phyloP scores from a whole-genome alignment of 1,284 basidiomycete species.

The Porphyrellus sp. region DNA sequence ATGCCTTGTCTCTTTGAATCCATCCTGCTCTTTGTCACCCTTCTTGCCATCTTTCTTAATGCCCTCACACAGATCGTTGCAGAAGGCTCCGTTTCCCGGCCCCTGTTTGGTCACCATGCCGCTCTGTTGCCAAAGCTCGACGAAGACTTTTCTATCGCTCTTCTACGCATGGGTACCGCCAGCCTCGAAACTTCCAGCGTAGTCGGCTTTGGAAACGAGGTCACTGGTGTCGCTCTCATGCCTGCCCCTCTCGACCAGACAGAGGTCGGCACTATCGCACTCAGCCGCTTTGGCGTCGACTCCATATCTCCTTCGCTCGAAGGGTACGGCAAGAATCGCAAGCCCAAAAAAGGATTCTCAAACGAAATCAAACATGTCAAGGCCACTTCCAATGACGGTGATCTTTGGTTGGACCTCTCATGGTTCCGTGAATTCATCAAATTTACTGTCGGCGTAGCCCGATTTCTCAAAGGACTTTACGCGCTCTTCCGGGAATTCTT shows the following conservation, averaged over 20 bases:
- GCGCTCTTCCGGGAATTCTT: slow-evolving; percentile 25
- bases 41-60: slow-evolving; percentile 57
- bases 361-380: slow-evolving; percentile 51
- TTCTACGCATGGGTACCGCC: slow-evolving; percentile 68
- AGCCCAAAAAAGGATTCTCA: slow-evolving; percentile 37
- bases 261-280: slow-evolving; percentile 36
- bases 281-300: slow-evolving; percentile 44
- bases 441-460: slow-evolving; percentile 37
- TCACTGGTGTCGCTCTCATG: slow-evolving; percentile 47
- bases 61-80: slow-evolving; percentile 61
- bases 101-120: slow-evolving; percentile 46
- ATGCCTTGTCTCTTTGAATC: slow-evolving; percentile 70
- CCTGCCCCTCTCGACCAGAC: slow-evolving; percentile 20
- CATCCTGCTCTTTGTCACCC: slow-evolving; percentile 50
- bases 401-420: slow-evolving; percentile 42
- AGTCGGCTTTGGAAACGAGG: slow-evolving; percentile 70
- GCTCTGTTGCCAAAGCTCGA: slow-evolving; percentile 51
- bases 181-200: slow-evolving; percentile 70
- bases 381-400: slow-evolving; percentile 35
- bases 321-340: slow-evolving; percentile 20
- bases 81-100: slow-evolving; percentile 45
- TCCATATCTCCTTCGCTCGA: slow-evolving; percentile 34
- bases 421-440: slow-evolving; percentile 48
- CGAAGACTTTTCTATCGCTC: slow-evolving; percentile 69
- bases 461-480: slow-evolving; percentile 40